Conservation (phyloP, 306 rosid species). For the Cicer chorassanicum region DNA sequence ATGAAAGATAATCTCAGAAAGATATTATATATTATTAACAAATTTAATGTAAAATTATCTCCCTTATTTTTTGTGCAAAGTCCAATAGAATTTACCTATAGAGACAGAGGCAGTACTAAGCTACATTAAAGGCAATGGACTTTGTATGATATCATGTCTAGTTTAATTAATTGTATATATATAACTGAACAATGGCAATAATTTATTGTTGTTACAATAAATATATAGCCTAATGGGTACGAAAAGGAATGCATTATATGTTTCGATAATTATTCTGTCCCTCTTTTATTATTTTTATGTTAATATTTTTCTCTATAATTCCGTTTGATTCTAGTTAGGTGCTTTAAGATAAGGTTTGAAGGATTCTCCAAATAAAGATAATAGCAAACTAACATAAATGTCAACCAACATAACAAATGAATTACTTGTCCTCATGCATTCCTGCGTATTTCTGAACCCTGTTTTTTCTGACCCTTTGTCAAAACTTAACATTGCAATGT, state of each 20-base stretch:
- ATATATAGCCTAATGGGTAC: conserved; percentile 26
- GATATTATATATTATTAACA: too few relatives aligned
- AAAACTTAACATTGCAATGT: too few relatives aligned
- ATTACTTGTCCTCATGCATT: background rate
- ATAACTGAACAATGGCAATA: background rate
- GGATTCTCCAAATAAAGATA: conserved; percentile 34
- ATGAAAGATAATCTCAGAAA: too few relatives aligned
- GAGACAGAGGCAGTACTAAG: background rate
- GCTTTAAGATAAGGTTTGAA: conserved; percentile 38
- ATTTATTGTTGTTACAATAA: conserved; percentile 18
- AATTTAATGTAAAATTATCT: too few relatives aligned
- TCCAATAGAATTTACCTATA: too few relatives aligned
- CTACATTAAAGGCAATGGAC: conserved; percentile 27
- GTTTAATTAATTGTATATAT: conserved; percentile 25
- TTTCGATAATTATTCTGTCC: conserved; percentile 32
- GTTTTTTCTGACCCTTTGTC: too few relatives aligned
- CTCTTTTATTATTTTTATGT: conserved; percentile 1
- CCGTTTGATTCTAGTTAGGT: conserved; percentile 36
- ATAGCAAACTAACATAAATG: conserved; percentile 20
- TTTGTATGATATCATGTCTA: conserved; percentile 16
- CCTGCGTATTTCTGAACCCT: background rate
- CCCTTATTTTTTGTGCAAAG: too few relatives aligned
- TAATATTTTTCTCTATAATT: conserved; percentile 2
- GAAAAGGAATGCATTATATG: conserved; percentile 35
- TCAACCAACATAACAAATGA: conserved; percentile 23